Percentiles rank a stretch among this genome's conserved stretches.
These are phyloP conservation scores for Canavalia gladiata DNA, from an alignment of 306 rosid genomes.

Conservation along the genomic window DNA sequence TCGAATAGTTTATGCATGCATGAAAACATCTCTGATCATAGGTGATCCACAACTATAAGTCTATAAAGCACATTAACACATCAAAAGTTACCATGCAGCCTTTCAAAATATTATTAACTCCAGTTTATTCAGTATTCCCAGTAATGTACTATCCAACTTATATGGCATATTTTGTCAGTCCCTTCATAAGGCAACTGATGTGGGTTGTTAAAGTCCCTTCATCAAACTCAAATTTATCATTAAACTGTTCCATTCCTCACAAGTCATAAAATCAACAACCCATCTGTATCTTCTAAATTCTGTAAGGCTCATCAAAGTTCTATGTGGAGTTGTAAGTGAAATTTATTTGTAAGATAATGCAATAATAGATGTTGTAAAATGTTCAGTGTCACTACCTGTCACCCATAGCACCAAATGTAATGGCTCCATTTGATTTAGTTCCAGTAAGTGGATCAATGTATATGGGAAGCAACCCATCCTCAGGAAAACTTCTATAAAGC, in stretches of 20 bases:
- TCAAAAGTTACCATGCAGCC: constrained; percentile 8
- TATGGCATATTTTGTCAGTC: too few species aligned
- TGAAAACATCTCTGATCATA: constrained; percentile 9
- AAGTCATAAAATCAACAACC: neutral
- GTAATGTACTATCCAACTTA: neutral
- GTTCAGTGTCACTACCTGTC: constrained; percentile 71
- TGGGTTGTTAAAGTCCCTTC: constrained; percentile 6
- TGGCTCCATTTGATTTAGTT: constrained; percentile 58
- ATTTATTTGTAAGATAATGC: constrained; percentile 12
- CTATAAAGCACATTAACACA: constrained; percentile 2
- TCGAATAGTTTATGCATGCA: constrained; percentile 28
- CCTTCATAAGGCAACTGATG: neutral
- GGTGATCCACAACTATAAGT: constrained; percentile 32
- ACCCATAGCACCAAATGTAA: constrained; percentile 98
- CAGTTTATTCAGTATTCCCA: constrained; percentile 19
- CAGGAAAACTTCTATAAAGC: constrained; percentile 71
- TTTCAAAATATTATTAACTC: constrained; percentile 28
- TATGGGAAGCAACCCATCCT: constrained; percentile 91
- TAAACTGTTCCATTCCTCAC: constrained; percentile 9
- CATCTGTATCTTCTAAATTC: constrained; percentile 17
- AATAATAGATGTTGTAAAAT: constrained; percentile 22
- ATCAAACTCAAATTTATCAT: constrained; percentile 8
- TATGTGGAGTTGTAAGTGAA: constrained; percentile 9
- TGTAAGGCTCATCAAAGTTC: constrained; percentile 16
- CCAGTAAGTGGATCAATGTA: constrained; percentile 79